A percentile compares a stretch with the other conserved stretches of the same genome.
phyloP scores from a whole-genome alignment of 2,329 filamentous ascomycete species.

The Alternaria hordeiaustralica region DNA sequence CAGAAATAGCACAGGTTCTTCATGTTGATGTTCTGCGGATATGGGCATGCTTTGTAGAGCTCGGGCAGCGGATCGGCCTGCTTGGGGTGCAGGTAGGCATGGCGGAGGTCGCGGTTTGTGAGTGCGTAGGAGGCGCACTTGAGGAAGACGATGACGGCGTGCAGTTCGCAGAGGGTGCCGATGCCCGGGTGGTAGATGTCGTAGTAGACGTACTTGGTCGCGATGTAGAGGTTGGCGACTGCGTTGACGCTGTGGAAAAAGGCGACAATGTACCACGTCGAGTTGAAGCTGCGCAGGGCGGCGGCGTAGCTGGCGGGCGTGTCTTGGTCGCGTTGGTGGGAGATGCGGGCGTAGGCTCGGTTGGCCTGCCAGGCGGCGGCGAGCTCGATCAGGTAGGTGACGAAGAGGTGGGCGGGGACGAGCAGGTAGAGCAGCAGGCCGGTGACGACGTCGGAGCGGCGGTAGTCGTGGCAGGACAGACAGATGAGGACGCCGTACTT shows the following conservation, averaged over 20 bases:
- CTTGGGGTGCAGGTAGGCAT: conserved; percentile 83
- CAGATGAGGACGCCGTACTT: conserved; percentile 98
- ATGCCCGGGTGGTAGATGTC: conserved; percentile 92
- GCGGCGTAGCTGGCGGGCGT: conserved; percentile 65
- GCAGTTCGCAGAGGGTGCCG: conserved; percentile 86
- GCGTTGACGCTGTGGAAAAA: conserved; percentile 84
- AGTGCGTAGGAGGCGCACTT: conserved; percentile 96
- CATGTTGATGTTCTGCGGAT: conserved; percentile 89
- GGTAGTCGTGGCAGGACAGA: conserved; percentile 86
- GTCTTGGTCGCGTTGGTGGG: conserved; percentile 54
- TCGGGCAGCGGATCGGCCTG: conserved; percentile 76
- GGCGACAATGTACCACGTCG: conserved; percentile 81
- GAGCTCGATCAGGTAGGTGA: conserved; percentile 88
- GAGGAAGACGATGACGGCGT: conserved; percentile 94
- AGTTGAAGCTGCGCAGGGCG: conserved; percentile 68
- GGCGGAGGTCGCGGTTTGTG: conserved; percentile 92
- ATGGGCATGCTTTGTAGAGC: conserved; percentile 82
- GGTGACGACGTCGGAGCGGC: conserved; percentile 75
- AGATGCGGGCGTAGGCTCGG: conserved; percentile 64
- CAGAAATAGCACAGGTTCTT: conserved; percentile 92
- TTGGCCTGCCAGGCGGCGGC: conserved; percentile 81
- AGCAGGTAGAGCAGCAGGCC: conserved; percentile 82
- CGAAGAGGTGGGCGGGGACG: conserved; percentile 87
- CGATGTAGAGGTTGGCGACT: conserved; percentile 77
- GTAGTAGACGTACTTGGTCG: conserved; percentile 87